Evolutionary conservation across 495 filamentous ascomycete genomes (phyloP), one percentile per base, ranked within the genome.

Genomic region (Margaritispora aquatica): DNA sequence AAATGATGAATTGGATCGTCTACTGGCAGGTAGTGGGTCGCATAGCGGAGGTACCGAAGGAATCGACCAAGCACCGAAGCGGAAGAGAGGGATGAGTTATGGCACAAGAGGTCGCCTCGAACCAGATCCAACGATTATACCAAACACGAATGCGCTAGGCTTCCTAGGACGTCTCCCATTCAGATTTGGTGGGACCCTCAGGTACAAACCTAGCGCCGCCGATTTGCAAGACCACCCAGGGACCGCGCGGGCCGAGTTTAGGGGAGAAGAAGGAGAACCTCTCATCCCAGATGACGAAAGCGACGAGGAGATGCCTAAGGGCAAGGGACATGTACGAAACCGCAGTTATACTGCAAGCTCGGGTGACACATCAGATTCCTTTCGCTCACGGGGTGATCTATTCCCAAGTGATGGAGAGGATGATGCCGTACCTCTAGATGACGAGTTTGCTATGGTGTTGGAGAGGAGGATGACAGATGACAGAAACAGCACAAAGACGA

Each of bases 361-460:
- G 8, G 87, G 86, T 3, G 85, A 86, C 27, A 96, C 92, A 0
- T 83, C 81, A n/a, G 94, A 92, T 60, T 96, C 92, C 2, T 82
- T 91, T 46, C 87, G 94, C 66, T 96, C 92, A n/a, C 80, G 95
- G 52, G 92, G 91, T 0, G 94, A 99, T 71, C 75, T 99, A 21
- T 92, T 96, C 62, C 91, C 90, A 1, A 97, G 93, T 64, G 92
- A 96, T 60, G 88, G 85, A 51, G 94, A 97, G 60, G 87, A 91
- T 69, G 90, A 98, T 77, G 94, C 94, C 0, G 84, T 97, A 23
- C 92, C 94, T 1, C 74, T 98, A 53, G 89, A 92, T 64, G 94
- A 97, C 71, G 94, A 97, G 66, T 96, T 97, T 64, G 84, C 89
- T 1, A 84, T 96, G 72, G 81, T 83, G 1, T 72, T 96, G 26